A percentile compares a stretch with the other conserved stretches of the same genome.
These are phyloP conservation scores for Neonectria neomacrospora DNA, from an alignment of 2,329 filamentous ascomycete species.

Conservation along the genomic window DNA sequence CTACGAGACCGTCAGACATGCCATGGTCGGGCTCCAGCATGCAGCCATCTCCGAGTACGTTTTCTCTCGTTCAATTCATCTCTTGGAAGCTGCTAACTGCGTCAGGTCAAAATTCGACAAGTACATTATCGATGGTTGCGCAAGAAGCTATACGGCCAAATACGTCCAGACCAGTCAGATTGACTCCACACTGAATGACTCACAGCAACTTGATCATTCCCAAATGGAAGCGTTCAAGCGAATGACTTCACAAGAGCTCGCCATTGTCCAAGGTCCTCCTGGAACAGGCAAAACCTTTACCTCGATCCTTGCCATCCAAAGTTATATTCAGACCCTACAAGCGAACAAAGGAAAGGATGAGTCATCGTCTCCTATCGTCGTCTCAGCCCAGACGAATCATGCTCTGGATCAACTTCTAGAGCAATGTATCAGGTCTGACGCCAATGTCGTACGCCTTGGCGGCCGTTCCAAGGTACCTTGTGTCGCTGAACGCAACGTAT, in stretches of 20 bases:
- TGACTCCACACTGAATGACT: constrained; percentile 5
- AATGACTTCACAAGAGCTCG: constrained; percentile 77
- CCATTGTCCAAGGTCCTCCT: constrained; percentile 86
- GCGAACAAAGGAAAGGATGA: constrained; percentile 52
- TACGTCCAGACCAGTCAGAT: constrained; percentile 43
- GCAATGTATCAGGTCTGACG: constrained; percentile 64
- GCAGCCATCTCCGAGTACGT: constrained; percentile 64
- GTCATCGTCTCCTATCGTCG: constrained; percentile 68
- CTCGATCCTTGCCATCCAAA: constrained; percentile 73
- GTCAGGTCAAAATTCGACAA: constrained; percentile 68
- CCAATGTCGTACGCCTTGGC: constrained; percentile 70
- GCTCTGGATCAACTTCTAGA: constrained; percentile 84
- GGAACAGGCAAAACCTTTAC: constrained; percentile 82
- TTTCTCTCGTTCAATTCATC: not conserved
- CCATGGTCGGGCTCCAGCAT: constrained; percentile 76
- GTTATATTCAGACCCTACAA: constrained; percentile 64
- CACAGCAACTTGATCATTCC: constrained; percentile 69
- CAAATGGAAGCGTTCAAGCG: constrained; percentile 75
- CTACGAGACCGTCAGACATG: constrained; percentile 80
- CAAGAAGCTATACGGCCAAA: constrained; percentile 42
- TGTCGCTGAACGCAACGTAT: constrained; percentile 75
- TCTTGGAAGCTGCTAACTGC: not conserved
- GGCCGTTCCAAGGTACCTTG: constrained; percentile 73
- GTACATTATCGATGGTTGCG: constrained; percentile 65
- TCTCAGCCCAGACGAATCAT: constrained; percentile 91